phyloP scores from a whole-genome alignment of 345 rosid species.

The Gossypium turneri region DNA sequence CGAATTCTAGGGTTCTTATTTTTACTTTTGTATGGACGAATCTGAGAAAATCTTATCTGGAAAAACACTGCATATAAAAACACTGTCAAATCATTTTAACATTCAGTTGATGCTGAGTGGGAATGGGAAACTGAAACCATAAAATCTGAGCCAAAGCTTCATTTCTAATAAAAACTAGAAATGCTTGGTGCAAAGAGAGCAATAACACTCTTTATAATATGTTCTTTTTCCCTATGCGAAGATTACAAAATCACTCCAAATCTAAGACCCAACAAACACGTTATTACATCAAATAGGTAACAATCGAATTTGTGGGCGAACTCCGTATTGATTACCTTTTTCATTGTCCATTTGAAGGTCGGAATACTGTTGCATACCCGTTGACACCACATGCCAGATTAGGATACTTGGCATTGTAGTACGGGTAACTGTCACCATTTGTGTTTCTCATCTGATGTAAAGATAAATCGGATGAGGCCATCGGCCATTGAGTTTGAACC shows the following conservation, averaged over 20 bases:
- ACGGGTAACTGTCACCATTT: constrained; percentile 48
- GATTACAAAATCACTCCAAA: constrained; percentile 54
- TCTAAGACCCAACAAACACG: constrained; percentile 33
- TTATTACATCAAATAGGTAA: constrained; percentile 30
- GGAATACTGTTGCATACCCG: constrained; percentile 48
- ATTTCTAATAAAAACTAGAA: constrained; percentile 14
- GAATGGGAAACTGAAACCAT: background rate
- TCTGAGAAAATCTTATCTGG: too few relatives aligned
- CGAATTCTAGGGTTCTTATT: too few relatives aligned
- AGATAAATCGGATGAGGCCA: constrained; percentile 54
- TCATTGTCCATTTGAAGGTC: constrained; percentile 80
- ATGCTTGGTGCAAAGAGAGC: constrained; percentile 28
- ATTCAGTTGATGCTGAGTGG: background rate
- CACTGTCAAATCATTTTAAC: background rate
- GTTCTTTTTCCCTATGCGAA: constrained; percentile 34
- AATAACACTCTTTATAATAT: constrained; percentile 47
- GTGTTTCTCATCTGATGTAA: constrained; percentile 48
- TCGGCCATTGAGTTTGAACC: constrained; percentile 58
- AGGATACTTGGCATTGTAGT: constrained; percentile 40
- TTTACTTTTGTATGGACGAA: too few relatives aligned
- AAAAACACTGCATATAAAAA: too few relatives aligned
- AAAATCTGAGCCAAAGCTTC: constrained; percentile 1
- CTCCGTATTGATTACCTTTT: constrained; percentile 2
- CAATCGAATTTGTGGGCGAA: constrained; percentile 16
- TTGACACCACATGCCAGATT: constrained; percentile 57